Conservation (phyloP, 257 asterid genomes). For the Solanum virginianum region DNA sequence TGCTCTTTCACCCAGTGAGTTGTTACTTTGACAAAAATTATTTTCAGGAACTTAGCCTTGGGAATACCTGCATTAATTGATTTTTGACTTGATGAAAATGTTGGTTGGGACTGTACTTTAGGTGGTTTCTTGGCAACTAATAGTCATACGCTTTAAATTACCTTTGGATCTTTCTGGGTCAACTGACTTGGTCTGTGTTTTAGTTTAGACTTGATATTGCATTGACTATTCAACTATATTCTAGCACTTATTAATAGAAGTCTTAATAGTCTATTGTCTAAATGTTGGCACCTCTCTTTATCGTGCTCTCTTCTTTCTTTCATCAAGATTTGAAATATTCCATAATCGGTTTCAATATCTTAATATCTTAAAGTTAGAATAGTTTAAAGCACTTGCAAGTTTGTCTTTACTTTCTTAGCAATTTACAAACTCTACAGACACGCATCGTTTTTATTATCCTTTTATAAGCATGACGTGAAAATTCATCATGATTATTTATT, state of each 20-base stretch:
- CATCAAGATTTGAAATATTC: neutral
- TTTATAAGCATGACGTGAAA: neutral
- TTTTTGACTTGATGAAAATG: neutral
- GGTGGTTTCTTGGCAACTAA: neutral
- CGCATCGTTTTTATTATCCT: neutral
- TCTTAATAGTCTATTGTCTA: neutral
- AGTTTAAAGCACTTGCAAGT: neutral
- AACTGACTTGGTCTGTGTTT: neutral
- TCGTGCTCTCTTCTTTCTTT: neutral
- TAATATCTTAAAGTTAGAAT: neutral
- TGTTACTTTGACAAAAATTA: neutral
- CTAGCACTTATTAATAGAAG: neutral
- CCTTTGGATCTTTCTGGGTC: neutral
- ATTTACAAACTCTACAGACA: neutral
- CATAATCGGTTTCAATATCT: neutral
- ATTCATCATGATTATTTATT: neutral
- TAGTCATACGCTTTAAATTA: neutral
- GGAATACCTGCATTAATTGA: neutral
- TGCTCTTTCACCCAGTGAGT: constrained; percentile 79
- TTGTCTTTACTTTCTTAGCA: neutral
- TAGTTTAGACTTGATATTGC: neutral
- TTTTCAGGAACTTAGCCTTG: neutral
- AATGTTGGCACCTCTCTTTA: neutral
- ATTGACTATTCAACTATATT: neutral
- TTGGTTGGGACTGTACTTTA: neutral